Conservation (phyloP, 2,329 filamentous ascomycete genomes). For the Diaporthe sp. region DNA sequence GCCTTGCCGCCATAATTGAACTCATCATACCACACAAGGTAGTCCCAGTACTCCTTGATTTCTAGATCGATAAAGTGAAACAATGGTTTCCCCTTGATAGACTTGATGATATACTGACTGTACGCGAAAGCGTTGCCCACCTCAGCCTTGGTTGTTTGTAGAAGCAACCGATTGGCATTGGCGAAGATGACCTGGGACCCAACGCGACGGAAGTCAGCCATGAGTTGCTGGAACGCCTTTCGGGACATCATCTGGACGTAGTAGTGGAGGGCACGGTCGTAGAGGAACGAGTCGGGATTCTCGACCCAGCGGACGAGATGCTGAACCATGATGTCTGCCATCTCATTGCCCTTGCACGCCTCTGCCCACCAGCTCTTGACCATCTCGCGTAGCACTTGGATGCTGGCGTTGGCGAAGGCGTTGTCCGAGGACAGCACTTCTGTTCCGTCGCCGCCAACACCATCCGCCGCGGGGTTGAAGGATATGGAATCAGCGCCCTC, state of each 20-base stretch:
- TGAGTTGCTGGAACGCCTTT: constrained; percentile 96
- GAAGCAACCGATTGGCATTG: constrained; percentile 85
- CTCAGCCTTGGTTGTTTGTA: constrained; percentile 97
- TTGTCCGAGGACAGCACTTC: constrained; percentile 86
- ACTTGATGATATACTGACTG: constrained; percentile 97
- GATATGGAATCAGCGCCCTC: constrained; percentile 90
- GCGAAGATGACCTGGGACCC: constrained; percentile 97
- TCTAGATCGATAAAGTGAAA: constrained; percentile 98
- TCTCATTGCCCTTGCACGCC: constrained; percentile 87
- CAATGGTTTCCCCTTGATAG: constrained; percentile 92
- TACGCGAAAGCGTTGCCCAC: constrained; percentile 98
- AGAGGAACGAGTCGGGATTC: constrained; percentile 92
- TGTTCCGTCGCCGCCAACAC: constrained; percentile 70
- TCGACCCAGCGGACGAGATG: constrained; percentile 98
- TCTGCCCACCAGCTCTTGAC: constrained; percentile 99
- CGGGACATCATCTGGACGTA: constrained; percentile 99
- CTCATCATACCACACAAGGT: constrained; percentile 98
- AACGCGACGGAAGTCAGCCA: constrained; percentile 95
- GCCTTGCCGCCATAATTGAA: constrained; percentile 98
- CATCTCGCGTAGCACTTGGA: constrained; percentile 95
- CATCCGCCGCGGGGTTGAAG: constrained; percentile 81
- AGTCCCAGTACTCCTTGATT: constrained; percentile 99
- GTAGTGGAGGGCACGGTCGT: constrained; percentile 93
- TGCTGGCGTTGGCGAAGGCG: constrained; percentile 91
- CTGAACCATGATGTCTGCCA: constrained; percentile 98